Evolutionary conservation across 345 rosid species (phyloP), one percentile per base, ranked within the genome.

Genomic region (Eucalyptus grandis): DNA sequence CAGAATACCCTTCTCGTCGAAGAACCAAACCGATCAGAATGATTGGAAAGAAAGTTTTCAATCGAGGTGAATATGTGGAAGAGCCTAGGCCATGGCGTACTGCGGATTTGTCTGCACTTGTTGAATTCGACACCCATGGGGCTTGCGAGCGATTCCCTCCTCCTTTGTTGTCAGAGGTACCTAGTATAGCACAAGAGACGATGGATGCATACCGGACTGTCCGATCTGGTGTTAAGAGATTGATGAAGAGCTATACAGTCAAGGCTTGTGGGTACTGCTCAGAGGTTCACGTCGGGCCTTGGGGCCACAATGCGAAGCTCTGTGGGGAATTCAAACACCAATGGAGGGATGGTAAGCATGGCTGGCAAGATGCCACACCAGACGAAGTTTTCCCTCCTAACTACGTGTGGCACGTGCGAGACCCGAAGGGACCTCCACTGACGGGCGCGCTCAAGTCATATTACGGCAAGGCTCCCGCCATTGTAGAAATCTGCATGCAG

Each of bases 281-380:
- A 6, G 99, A 97, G 90, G 98, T 97, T 54, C 99, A 96, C 65
- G 96, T 96, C 34, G 99, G 99, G 90, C 99, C 99, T 40, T 96
- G 98, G 95, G 99, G 99, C 88, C 99, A 97, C 92, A 94, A 93
- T 91, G 99, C 92, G 9, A 96, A 97, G 94, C 96, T 97, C 34
- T 97, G 99, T 49, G 99, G 99, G 56, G 99, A 92, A 90, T 94
- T 92, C 91, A 97, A 97, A 92, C 99, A 97, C 89, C 99, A 97
- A 31, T 95, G 99, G 99, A 94, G 99, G 91, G 99, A 96, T n/a
- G 99, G 99, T 89, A 96, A 96, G 91, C 99, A 97, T 21, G 99
- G 99, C 51, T 96, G 99, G 99, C 98, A 97, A 92, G 96, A 96
- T 88, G 99, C 99, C 26, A 92, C 92, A 10, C 89, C 94, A 43